Evolutionary conservation across 2,329 filamentous ascomycete species (phyloP), one percentile per base, ranked within the genome.

Genomic region (Penicillium sp.): DNA sequence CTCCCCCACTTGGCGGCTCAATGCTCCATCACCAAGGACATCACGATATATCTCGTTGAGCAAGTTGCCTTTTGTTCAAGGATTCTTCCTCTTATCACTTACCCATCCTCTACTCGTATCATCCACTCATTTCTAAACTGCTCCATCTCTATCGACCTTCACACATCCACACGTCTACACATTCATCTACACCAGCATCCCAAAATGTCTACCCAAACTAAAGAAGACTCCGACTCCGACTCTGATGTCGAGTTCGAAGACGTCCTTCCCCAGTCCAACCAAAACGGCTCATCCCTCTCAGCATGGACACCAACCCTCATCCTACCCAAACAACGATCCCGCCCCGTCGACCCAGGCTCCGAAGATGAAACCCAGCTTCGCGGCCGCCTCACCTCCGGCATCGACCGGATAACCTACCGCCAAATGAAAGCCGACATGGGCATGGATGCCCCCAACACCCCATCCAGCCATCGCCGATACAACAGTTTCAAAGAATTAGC

Each of bases 401-500:
- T 59, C 9, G 57, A 59, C 18, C 40, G 42, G 16, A 48, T 59
- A 27, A 53, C 43, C 11, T 56, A 50, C 20, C 57, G 57, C 27
- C 53, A 56, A 18, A 56, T 56, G 63, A 74, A 77, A 51, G 71
- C 72, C 44, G 68, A 64, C 44, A 62, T 64, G 47, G 54, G 57
- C 6, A 57, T 63, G 54, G 56, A 60, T 18, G 50, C 58, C 51
- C 43, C 56, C 38, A 58, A 59, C 14, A 52, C 64, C 23, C 58
- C 53, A 3, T 62, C 63, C 9, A 62, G 62, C 9, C 70, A 70
- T 4, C 65, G 68, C 27, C 79, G 79, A 1, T 85, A 84, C 53
- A 71, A 74, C 44, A 79, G 69, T 42, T 86, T 91, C 64, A 75
- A 73, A 40, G 84, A 90, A 60, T 78, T 89, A 4, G 87, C 81